Conservation (phyloP, 805 yeast genomes). For the Lipomyces chichibuensis region DNA sequence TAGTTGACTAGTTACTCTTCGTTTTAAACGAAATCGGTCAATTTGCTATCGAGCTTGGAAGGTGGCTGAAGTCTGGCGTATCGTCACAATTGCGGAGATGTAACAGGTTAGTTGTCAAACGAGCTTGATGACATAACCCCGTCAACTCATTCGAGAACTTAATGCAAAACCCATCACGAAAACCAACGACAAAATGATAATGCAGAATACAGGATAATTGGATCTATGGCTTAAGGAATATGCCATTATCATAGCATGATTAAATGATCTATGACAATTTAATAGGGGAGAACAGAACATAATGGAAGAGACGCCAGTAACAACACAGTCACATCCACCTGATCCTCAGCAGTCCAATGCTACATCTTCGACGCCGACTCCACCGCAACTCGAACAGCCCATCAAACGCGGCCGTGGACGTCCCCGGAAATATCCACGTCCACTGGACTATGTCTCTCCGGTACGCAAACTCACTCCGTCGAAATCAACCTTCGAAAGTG, state of each 20-base stretch:
- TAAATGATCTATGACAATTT: too few species aligned
- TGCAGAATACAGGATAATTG: neutral
- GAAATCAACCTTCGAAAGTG: neutral
- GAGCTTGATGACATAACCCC: too few species aligned
- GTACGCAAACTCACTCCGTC: slow-evolving; percentile 1
- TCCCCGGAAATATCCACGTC: slow-evolving; percentile 22
- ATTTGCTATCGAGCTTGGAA: neutral
- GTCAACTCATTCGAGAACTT: too few species aligned
- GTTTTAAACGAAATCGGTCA: neutral
- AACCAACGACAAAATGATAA: neutral
- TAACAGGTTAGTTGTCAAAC: neutral
- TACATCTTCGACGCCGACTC: neutral
- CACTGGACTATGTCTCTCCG: slow-evolving; percentile 21
- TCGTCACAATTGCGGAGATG: neutral
- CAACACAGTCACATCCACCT: neutral
- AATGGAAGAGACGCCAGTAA: neutral
- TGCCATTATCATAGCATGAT: neutral
- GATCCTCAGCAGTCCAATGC: neutral
- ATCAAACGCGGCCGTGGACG: slow-evolving; percentile 33
- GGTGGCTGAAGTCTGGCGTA: neutral
- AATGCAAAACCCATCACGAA: too few species aligned
- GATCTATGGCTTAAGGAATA: neutral
- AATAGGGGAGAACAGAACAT: neutral
- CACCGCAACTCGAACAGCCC: slow-evolving; percentile 3
- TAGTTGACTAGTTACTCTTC: neutral